phyloP scores from a whole-genome alignment of 352 stramenopile species.

The Phytophthora pisi region DNA sequence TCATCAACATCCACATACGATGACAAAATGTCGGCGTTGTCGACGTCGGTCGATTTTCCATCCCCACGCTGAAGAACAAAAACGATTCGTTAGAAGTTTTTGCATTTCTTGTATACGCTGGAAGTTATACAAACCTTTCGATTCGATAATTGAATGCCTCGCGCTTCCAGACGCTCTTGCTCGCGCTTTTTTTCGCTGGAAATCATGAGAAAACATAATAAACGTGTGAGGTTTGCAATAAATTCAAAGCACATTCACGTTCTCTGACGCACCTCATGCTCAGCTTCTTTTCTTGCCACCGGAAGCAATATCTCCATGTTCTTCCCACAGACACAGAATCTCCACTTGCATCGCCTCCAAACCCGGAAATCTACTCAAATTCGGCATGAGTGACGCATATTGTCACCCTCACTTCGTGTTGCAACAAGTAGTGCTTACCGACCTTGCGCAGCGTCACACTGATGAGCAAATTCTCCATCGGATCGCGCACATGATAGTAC shows the following conservation, averaged over 20 bases:
- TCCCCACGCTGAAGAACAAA: slow-evolving; percentile 10
- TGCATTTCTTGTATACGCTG: not conserved
- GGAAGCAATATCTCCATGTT: slow-evolving; percentile 55
- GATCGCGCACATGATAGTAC: slow-evolving; percentile 77
- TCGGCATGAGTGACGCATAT: not conserved
- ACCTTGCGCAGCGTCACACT: slow-evolving; percentile 71
- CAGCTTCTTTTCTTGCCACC: slow-evolving; percentile 62
- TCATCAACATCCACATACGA: slow-evolving; percentile 67
- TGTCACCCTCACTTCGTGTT: not conserved
- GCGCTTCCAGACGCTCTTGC: slow-evolving; percentile 18
- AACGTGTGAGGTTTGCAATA: not conserved
- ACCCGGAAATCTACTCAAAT: slow-evolving; percentile 29
- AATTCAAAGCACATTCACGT: not conserved
- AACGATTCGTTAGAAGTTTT: not conserved
- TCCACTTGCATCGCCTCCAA: slow-evolving; percentile 8
- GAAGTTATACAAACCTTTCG: slow-evolving; percentile 1
- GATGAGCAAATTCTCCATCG: slow-evolving; percentile 72
- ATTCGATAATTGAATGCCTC: slow-evolving; percentile 22
- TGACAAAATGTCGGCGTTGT: slow-evolving; percentile 27
- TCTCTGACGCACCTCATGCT: slow-evolving; percentile 7
- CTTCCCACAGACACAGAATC: slow-evolving; percentile 32
- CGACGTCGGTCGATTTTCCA: slow-evolving; percentile 1
- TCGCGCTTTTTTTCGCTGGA: slow-evolving; percentile 24
- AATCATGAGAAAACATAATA: not conserved
- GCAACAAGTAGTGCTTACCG: not conserved